These are phyloP conservation scores for Aurantiochytrium sp. DNA, from an alignment of 108 stramenopile species.

Conservation along the genomic window DNA sequence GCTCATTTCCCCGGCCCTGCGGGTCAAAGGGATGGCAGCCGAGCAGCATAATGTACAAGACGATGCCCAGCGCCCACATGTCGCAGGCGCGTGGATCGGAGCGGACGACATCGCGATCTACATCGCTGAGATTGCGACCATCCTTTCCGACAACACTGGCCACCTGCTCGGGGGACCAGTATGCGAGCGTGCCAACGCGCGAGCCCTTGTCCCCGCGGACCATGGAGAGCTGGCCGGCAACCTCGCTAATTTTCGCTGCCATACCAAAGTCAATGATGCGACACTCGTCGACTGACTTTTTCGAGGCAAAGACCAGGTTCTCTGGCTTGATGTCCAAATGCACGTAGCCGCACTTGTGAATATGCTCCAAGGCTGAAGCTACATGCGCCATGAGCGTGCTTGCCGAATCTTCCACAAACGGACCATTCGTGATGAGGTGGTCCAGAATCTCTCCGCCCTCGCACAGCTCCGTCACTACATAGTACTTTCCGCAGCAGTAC, in stretches of 20 bases:
- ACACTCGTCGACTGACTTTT: neutral
- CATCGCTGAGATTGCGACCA: constrained; percentile 8
- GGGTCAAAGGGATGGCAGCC: constrained; percentile 72
- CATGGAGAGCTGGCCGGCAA: constrained; percentile 7
- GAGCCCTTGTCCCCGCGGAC: constrained; percentile 17
- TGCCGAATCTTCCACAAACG: neutral
- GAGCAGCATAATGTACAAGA: constrained; percentile 73
- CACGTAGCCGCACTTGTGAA: neutral
- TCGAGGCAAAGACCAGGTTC: constrained; percentile 7
- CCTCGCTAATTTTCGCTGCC: constrained; percentile 1
- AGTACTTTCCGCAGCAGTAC: constrained; percentile 18
- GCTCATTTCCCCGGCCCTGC: constrained; percentile 31
- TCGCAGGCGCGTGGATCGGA: constrained; percentile 8
- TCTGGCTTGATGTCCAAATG: constrained; percentile 25
- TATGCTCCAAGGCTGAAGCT: neutral
- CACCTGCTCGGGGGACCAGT: constrained; percentile 68
- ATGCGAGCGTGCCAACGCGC: constrained; percentile 59
- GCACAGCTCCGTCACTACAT: constrained; percentile 17
- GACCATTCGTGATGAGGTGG: neutral
- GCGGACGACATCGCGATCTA: neutral
- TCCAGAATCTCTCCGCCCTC: constrained; percentile 11
- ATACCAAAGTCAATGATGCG: constrained; percentile 7
- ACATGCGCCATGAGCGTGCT: neutral
- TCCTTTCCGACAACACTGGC: constrained; percentile 9
- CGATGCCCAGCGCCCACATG: constrained; percentile 55